Base-by-base conservation (phyloP, 306 rosid species). In the Sicyos edulis region DNA sequence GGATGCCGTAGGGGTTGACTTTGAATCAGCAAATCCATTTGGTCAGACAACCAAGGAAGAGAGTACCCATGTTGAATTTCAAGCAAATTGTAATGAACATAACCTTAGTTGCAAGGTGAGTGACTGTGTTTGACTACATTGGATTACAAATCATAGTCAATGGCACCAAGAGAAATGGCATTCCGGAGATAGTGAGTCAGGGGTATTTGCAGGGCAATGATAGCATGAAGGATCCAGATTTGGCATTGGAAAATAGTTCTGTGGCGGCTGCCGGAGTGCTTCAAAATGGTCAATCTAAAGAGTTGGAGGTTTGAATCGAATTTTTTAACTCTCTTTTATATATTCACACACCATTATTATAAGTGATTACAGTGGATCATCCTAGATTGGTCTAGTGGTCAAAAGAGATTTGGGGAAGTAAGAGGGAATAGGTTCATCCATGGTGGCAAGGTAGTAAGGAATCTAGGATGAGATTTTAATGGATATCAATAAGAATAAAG, bases 91-190 rank as follows among this genome's bases (percentile, higher is more conserved):
- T 70, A 76, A 76, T 79, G 7, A 78, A 66, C 86, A 74, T 83
- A 85, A 77, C 86, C 96, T 90, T 88, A 86, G 82, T 80, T 81
- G 82, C 44, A 80, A 88, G 93, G 97, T 85, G 88, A 93, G 96
- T 91, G 85, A 84, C 84, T 79, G 83, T 80, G 81, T 82, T 79
- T 85, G 90, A 85, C 83, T 89, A 78, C 80, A 83, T 86, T 78
- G 88, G 89, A 80, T 89, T 92, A 77, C 83, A 71, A 83, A 80
- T 78, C 82, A 75, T 82, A 75, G 82, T 70, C 70, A 91, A 90
- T 82, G 91, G 86, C 85, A 78, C 87, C 87, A 84, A 82, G 84
- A 88, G 79, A 83, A 77, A 79, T 78, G 83, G 81, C 81, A 80
- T 88, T 85, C 75, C 78, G 86, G 89, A 83, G 88, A 82, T 86